Evolutionary conservation across 148 eudicot genomes (phyloP).

Genomic region (Vaccinium corymbosum): DNA sequence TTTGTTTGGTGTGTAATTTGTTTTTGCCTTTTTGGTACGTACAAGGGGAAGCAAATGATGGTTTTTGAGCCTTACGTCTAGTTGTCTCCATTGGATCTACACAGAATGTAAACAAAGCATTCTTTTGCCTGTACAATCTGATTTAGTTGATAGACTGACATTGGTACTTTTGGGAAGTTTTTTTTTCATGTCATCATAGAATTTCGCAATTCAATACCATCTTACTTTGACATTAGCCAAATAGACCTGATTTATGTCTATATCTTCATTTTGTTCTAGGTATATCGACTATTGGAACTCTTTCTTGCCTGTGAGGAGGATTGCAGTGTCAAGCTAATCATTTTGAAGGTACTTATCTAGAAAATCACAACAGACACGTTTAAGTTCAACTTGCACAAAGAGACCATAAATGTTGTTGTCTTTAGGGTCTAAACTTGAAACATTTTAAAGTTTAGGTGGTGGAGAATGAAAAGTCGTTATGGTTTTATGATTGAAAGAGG

Average conservation of each 20-base stretch:
- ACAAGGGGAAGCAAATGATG: not conserved
- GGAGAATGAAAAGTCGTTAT: not conserved
- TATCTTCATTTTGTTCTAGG: constrained; percentile 29
- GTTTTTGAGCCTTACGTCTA: too few species aligned
- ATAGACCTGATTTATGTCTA: not conserved
- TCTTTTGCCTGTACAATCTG: not conserved
- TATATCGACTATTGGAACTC: constrained; percentile 64
- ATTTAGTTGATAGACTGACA: not conserved
- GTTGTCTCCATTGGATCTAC: too few species aligned
- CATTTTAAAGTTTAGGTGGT: not conserved
- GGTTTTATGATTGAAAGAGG: not conserved
- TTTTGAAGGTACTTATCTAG: constrained; percentile 56
- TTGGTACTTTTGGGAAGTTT: not conserved
- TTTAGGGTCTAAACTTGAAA: not conserved
- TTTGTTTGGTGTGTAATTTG: too few species aligned
- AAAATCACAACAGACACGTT: not conserved
- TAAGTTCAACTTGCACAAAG: not conserved
- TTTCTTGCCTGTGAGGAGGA: constrained; percentile 65
- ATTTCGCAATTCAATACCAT: not conserved
- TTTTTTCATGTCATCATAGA: not conserved
- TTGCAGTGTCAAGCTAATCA: constrained; percentile 61
- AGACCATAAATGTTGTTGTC: not conserved
- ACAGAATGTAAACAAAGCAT: not conserved
- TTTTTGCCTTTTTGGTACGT: too few species aligned
- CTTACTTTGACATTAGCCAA: constrained; percentile 3